Evolutionary conservation across 192 early-diverging fungal genomes (phyloP), one percentile per base, ranked within the genome.

Genomic region (Rhizophagus clarus): DNA sequence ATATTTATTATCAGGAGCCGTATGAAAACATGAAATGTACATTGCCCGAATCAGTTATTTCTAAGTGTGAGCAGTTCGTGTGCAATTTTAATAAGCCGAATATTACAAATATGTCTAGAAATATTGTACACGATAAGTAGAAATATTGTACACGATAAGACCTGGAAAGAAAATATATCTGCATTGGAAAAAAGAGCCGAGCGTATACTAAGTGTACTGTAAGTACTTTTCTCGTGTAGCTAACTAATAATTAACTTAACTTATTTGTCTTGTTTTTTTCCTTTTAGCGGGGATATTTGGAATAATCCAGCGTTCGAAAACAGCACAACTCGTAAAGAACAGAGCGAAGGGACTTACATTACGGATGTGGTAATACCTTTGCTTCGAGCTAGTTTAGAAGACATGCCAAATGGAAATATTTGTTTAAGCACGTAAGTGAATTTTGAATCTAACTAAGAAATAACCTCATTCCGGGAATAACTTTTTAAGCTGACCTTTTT

Each of bases 21-120:
- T 26, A 22, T 6, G 24, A 72, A 22, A 72, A 72, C 49, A 72
- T 72, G 40, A 72, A 72, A 72, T 72, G 40, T 32, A 29, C 11
- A 17, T 67, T 67, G 4, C 64, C 28, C 5, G 71, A 72, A 24
- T 72, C 40, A 45, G 26, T 72, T 14, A 22, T 42, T 24, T 72
- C 22, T 15, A 72, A 42, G n/a, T 72, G 40, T 28, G 26, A 45
- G 71, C 37, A 3, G 40, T 72, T 72, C 42, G 2, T 72, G 14
- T 0, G 28, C 28, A 22, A 72, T 45, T 72, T 72, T 72, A 72
- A 72, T 72, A 31, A 51, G 71, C 9, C 9, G 20, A 40, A 22
- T 45, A 26, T 45, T 72, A 72, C 40, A 72, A 42, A 10, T 22
- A 72, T 72, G 12, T 20, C 42, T 20, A 72, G 32, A 72, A 72